These are phyloP conservation scores for Penicillium vulpinum DNA, from an alignment of 2,329 filamentous ascomycete genomes.

Conservation along the genomic window DNA sequence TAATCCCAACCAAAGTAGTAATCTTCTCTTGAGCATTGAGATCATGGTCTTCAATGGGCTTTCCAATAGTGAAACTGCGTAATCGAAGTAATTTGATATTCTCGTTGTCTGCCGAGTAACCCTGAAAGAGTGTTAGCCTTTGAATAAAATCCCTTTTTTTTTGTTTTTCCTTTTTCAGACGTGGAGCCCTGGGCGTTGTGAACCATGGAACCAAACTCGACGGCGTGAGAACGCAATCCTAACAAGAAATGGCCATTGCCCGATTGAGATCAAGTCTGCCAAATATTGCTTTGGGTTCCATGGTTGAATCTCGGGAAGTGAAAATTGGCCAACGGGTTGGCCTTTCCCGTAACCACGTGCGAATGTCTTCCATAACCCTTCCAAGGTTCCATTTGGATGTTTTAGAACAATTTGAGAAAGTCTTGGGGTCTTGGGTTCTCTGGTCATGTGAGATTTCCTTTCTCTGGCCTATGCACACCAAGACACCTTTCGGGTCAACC, in stretches of 20 bases:
- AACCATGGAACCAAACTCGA: conserved; percentile 44
- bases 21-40: conserved; percentile 68
- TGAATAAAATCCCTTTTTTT: background rate
- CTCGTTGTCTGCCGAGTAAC: conserved; percentile 70
- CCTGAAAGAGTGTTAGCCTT: conserved; percentile 50
- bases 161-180: too few relatives aligned
- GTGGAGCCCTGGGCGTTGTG: conserved; percentile 28
- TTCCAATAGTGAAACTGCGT: conserved; percentile 73
- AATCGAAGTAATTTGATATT: conserved; percentile 81
- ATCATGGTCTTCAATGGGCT: conserved; percentile 64
- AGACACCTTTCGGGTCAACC: background rate
- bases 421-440: background rate
- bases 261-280: background rate
- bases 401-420: too few relatives aligned
- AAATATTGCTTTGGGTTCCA: background rate
- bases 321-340: conserved; percentile 18
- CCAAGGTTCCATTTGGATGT: too few relatives aligned
- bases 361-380: conserved; percentile 26
- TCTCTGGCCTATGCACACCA: background rate
- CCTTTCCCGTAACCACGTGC: conserved; percentile 23
- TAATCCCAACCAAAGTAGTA: conserved; percentile 61
- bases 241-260: background rate
- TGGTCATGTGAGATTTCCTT: background rate
- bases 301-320: background rate
- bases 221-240: conserved; percentile 22